phyloP scores from a whole-genome alignment of 2,329 filamentous ascomycete genomes.

The Fusarium clavum region DNA sequence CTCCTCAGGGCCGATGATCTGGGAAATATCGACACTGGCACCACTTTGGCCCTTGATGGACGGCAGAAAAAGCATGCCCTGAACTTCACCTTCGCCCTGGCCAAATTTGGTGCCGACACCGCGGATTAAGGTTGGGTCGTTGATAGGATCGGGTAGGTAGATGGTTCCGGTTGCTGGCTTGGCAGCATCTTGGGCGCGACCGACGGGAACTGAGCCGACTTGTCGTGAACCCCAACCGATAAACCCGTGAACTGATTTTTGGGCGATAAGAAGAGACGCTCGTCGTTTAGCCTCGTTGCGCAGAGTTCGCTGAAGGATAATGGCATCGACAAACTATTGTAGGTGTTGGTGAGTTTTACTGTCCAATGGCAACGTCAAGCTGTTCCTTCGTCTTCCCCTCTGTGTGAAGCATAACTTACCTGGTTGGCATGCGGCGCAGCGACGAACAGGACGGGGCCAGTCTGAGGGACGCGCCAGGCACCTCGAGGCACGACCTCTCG shows the following conservation, averaged over 20 bases:
- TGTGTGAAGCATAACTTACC: constrained; percentile 59
- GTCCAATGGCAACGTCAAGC: not conserved
- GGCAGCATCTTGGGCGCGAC: constrained; percentile 88
- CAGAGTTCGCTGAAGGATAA: constrained; percentile 91
- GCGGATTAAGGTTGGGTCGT: constrained; percentile 83
- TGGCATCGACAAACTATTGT: constrained; percentile 89
- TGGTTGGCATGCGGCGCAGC: constrained; percentile 97
- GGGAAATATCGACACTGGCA: constrained; percentile 84
- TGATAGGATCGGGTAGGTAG: constrained; percentile 88
- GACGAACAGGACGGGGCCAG: constrained; percentile 92
- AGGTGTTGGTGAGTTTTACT: constrained; percentile 15
- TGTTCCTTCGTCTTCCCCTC: not conserved
- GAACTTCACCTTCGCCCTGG: constrained; percentile 74
- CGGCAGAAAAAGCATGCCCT: constrained; percentile 88
- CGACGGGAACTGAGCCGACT: constrained; percentile 92
- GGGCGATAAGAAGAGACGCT: constrained; percentile 91
- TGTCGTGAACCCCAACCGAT: constrained; percentile 88
- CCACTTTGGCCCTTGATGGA: constrained; percentile 80
- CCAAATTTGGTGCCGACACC: constrained; percentile 87
- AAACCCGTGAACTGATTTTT: constrained; percentile 94
- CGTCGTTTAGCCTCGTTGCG: constrained; percentile 88
- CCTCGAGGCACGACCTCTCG: constrained; percentile 95
- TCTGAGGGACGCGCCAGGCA: constrained; percentile 92
- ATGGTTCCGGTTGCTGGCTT: constrained; percentile 83
- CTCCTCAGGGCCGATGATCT: constrained; percentile 84